Conservation (phyloP, 306 rosid species). For the Nissolia schottii region DNA sequence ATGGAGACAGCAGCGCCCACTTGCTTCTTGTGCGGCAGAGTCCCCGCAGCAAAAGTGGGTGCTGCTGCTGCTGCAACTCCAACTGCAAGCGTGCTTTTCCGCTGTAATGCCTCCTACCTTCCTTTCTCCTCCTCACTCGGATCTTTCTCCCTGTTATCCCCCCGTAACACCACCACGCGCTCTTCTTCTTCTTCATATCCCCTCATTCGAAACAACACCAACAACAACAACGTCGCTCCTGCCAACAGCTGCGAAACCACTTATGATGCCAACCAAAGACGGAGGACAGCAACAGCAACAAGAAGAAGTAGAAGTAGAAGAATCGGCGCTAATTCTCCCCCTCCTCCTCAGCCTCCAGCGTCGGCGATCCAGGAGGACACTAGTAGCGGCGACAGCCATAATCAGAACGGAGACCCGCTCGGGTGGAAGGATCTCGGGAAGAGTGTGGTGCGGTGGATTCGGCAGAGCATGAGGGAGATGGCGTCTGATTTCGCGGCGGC, state of each 20-base stretch:
- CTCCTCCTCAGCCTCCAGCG: background rate
- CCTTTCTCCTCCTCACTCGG: constrained; percentile 20
- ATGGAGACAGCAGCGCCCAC: constrained; percentile 30
- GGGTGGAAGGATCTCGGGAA: constrained; percentile 71
- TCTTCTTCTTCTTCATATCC: background rate
- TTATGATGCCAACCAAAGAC: background rate
- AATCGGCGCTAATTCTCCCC: background rate
- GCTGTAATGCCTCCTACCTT: background rate
- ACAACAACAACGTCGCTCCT: constrained; percentile 19
- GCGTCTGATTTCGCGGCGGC: constrained; percentile 57
- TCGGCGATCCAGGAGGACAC: background rate
- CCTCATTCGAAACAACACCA: constrained; percentile 28
- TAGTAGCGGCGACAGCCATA: background rate
- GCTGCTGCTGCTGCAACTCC: background rate
- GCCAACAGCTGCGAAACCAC: constrained; percentile 13
- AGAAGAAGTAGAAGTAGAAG: constrained; percentile 11
- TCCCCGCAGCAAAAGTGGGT: constrained; percentile 22
- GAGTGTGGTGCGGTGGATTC: constrained; percentile 63
- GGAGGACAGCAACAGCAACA: no score
- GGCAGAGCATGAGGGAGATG: constrained; percentile 64
- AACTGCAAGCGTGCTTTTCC: background rate
- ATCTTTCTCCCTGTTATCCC: constrained; percentile 3
- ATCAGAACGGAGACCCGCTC: constrained; percentile 57
- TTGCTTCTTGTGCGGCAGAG: constrained; percentile 38
- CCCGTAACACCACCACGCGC: constrained; percentile 15